phyloP scores from a whole-genome alignment of 371 early-diverging fungal species.

The Hamiltosporidium magnivora region DNA sequence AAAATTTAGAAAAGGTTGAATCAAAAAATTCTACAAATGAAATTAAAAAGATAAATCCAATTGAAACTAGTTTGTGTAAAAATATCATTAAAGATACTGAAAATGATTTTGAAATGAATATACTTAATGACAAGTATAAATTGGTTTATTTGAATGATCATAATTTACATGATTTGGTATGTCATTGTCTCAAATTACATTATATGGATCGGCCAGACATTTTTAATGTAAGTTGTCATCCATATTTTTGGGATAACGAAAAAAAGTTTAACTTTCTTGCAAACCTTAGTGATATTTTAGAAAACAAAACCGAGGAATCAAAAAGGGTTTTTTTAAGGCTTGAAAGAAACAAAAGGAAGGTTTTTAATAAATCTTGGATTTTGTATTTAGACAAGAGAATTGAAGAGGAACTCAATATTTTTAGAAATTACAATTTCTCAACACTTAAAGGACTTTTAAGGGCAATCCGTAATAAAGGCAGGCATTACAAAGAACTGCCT shows the following conservation, averaged over 20 bases:
- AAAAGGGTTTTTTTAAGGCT: not conserved
- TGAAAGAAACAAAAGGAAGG: slow-evolving; percentile 14
- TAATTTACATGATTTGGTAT: slow-evolving; percentile 24
- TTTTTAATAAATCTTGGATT: slow-evolving; percentile 25
- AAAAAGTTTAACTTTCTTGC: slow-evolving; percentile 36
- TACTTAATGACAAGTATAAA: slow-evolving; percentile 3
- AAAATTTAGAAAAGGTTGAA: too few species aligned
- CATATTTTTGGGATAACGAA: slow-evolving; percentile 35
- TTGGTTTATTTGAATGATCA: not conserved
- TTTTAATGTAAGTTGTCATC: slow-evolving; percentile 17
- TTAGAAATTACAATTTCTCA: slow-evolving; percentile 35
- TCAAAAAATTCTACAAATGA: too few species aligned
- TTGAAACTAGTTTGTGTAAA: too few species aligned
- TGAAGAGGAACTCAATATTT: slow-evolving; percentile 4
- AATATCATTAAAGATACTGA: too few species aligned
- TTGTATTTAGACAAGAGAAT: slow-evolving; percentile 14
- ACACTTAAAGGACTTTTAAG: slow-evolving; percentile 27
- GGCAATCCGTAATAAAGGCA: slow-evolving; percentile 44
- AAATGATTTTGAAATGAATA: slow-evolving; percentile 8
- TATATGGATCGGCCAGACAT: not conserved
- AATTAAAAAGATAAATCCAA: too few species aligned
- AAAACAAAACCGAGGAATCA: slow-evolving; percentile 14
- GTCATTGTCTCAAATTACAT: slow-evolving; percentile 3
- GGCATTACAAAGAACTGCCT: slow-evolving; percentile 40
- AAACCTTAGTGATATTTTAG: slow-evolving; percentile 38